Percentiles rank a stretch among this genome's conserved stretches.
These are phyloP conservation scores for Rosa multiflora DNA, from an alignment of 306 rosid genomes.

Conservation along the genomic window DNA sequence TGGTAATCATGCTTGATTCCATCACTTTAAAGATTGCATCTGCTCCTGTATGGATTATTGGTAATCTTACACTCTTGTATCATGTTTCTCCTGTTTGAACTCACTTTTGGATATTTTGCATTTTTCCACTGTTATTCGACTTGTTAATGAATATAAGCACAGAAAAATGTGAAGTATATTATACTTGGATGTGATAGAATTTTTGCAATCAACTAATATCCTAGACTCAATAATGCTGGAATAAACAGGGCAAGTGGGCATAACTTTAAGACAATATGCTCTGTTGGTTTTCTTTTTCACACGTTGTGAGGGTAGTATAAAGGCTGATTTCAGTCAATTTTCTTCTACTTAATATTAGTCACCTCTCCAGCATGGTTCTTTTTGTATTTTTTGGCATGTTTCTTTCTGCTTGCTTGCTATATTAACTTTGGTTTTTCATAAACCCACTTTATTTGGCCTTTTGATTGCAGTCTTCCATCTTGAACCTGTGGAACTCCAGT, in stretches of 20 bases:
- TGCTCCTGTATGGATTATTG: conserved; percentile 77
- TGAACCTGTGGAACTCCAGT: neutral
- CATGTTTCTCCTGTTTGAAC: neutral
- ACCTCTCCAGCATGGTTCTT: neutral
- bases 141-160: too few species aligned
- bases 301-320: too few species aligned
- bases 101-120: neutral
- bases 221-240: neutral
- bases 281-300: neutral
- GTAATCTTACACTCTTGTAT: conserved; percentile 28
- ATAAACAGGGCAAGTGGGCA: neutral
- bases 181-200: too few species aligned
- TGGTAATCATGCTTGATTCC: conserved; percentile 51
- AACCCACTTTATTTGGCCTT: neutral
- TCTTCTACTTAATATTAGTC: too few species aligned
- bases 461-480: neutral
- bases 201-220: neutral
- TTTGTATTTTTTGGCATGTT: neutral
- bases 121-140: neutral
- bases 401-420: neutral
- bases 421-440: too few species aligned
- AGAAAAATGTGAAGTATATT: too few species aligned
- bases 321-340: neutral
- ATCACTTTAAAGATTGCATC: conserved; percentile 55
- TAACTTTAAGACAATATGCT: neutral